Conservation (phyloP, 306 rosid species). For the Dryas drummondii region DNA sequence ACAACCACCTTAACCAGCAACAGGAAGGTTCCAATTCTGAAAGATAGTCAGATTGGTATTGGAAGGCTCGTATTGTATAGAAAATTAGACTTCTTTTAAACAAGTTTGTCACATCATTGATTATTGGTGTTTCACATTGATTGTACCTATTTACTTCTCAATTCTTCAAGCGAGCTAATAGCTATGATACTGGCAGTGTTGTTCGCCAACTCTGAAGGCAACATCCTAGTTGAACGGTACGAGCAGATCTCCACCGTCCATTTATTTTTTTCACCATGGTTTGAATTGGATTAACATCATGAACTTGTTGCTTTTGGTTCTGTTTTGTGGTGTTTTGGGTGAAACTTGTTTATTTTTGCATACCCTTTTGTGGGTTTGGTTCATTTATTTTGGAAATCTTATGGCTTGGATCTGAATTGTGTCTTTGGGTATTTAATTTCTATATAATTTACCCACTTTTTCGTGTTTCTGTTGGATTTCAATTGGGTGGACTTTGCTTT, state of each 20-base stretch:
- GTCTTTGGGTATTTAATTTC: not conserved
- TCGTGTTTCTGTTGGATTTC: not conserved
- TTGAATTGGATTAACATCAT: not conserved
- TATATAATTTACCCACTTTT: not conserved
- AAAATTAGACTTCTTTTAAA: not conserved
- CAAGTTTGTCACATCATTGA: not conserved
- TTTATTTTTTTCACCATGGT: not conserved
- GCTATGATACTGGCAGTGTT: slow-evolving; percentile 67
- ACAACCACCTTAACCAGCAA: too few relatives aligned
- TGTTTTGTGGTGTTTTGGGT: not conserved
- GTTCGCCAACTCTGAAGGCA: slow-evolving; percentile 74
- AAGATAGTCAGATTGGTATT: not conserved
- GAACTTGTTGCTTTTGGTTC: not conserved
- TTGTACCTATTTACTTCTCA: not conserved
- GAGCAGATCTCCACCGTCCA: slow-evolving; percentile 24
- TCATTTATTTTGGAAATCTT: not conserved
- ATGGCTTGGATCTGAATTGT: slow-evolving; percentile 1
- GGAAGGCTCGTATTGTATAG: not conserved
- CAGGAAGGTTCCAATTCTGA: too few relatives aligned
- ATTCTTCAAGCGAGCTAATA: not conserved
- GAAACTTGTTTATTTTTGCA: not conserved
- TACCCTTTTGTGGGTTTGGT: not conserved
- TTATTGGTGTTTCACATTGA: not conserved
- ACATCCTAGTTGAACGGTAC: slow-evolving; percentile 81
- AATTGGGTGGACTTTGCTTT: not conserved